Evolutionary conservation across 805 yeast species (phyloP), one percentile per base, ranked within the genome.

Genomic region (Candida yuanshanica): DNA sequence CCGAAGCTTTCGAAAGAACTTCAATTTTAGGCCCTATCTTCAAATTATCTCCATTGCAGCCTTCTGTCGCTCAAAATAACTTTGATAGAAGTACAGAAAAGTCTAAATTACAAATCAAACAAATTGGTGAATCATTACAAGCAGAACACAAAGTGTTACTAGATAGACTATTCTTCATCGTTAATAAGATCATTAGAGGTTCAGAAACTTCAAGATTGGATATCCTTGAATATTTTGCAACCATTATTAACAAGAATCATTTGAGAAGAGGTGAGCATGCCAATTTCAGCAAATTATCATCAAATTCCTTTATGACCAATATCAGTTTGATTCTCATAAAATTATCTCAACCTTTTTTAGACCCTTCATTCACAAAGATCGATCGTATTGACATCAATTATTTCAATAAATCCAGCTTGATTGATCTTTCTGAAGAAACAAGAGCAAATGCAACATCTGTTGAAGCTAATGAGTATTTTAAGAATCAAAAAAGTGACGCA

Each of bases 241-340:
- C 72, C 21, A 70, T 88, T 32, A 74, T 87, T n/a, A 86, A 91
- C 53, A 71, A 75, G 38, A 89, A 90, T 58, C 97, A 89, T 61
- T 72, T 87, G 50, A 79, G 98, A 64, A 75, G 87, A 52, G 96
- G 96, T 39, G 79, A 83, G 48, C 95, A 86, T 58, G 83, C 90
- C 3, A 80, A 83, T 51, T 74, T 77, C 11, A 66, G 69, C 13
- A 74, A 77, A 42, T 65, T 85, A 38, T 80, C 95, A 1, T 70
- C 86, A 7, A 88, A 91, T 65, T 88, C 88, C 1, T 74, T 93
- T 46, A 83, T 89, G 84, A 68, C 81, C 39, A 91, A 91, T 62
- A 70, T 88, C 14, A 69, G 89, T 1, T 57, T 78, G 45, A 67
- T 90, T 1, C 64, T 89, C 45, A 72, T 83, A 44, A 77, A 75